Evolutionary conservation across 2,329 filamentous ascomycete genomes (phyloP), one percentile per base, ranked within the genome.

Genomic region (Aureobasidium zeae): DNA sequence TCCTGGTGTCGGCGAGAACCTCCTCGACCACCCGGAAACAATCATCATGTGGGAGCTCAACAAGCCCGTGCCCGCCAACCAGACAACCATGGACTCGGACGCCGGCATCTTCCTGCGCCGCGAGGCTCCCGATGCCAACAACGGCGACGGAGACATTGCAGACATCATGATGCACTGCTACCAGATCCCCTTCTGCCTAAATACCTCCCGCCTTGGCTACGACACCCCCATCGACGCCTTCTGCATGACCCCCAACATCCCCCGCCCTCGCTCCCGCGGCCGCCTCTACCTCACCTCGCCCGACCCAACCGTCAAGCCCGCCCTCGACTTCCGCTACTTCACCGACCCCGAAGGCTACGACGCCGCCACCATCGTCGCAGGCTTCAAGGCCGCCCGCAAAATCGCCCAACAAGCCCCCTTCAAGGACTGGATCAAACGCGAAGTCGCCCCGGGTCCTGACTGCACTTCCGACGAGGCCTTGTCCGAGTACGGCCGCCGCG

Each of bases 81-180:
- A 88, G 69, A 91, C 85, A 37, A 89, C 84, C 57, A 89, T 89
- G 83, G 84, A 91, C 67, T 93, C 82, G 17, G 87, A 94, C 59
- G 85, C 85, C 3, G 85, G 84, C 51, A 83, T 91, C 58, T 94
- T 94, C 73, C 71, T 94, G 46, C 84, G 86, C 49, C 83, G 86
- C 48, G 79, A 93, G 63, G 60, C 71, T 11, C 70, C 76, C 54
- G 79, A 88, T 57, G 83, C 85, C 2, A 75, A 72, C 3, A 75
- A 75, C 45, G 67, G 68, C 2, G 86, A 93, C 54, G 82, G 82
- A 41, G 75, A 83, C 49, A 80, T 84, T 44, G 83, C 83, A 51
- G 87, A 94, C 58, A 68, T 93, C 57, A 94, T 94, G 87, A 91
- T 91, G 83, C 86, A 94, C 69, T 94, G 86, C 74, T 94, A 94